phyloP scores from a whole-genome alignment of 2,329 filamentous ascomycete species.

The Epichloe aotearoae region DNA sequence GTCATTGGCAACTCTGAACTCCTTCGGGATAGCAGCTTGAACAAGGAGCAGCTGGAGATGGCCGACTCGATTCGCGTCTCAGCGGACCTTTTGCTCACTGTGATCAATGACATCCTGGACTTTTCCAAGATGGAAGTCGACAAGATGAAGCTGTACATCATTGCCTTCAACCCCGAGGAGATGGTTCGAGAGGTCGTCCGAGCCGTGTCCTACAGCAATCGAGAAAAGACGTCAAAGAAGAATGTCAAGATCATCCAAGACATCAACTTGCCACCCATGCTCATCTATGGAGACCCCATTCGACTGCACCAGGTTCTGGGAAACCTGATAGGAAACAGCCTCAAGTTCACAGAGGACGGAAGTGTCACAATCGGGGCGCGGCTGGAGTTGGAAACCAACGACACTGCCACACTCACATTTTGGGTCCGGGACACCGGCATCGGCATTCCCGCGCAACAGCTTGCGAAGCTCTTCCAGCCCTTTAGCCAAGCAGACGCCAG shows the following conservation, averaged over 20 bases:
- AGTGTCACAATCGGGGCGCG: constrained; percentile 72
- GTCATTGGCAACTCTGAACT: constrained; percentile 84
- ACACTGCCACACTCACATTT: constrained; percentile 64
- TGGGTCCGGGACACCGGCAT: constrained; percentile 87
- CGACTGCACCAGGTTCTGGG: constrained; percentile 56
- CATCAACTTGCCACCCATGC: constrained; percentile 61
- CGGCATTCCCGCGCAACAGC: constrained; percentile 70
- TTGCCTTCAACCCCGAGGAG: constrained; percentile 53
- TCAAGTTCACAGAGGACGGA: constrained; percentile 85
- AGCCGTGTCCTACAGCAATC: constrained; percentile 52
- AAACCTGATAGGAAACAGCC: constrained; percentile 82
- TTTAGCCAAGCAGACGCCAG: constrained; percentile 89
- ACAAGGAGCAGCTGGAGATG: constrained; percentile 69
- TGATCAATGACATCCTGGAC: constrained; percentile 94
- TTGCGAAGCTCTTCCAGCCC: constrained; percentile 77
- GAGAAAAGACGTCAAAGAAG: constrained; percentile 47
- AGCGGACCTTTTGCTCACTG: constrained; percentile 73
- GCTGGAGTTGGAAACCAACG: constrained; percentile 56
- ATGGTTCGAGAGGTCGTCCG: constrained; percentile 55
- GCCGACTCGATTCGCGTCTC: constrained; percentile 78
- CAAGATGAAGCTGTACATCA: constrained; percentile 68
- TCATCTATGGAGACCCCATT: constrained; percentile 54
- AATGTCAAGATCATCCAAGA: constrained; percentile 54
- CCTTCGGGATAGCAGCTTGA: constrained; percentile 60
- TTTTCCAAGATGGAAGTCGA: constrained; percentile 90